Evolutionary conservation across 2,329 filamentous ascomycete species (phyloP).

Genomic region (Venturia aucupariae): DNA sequence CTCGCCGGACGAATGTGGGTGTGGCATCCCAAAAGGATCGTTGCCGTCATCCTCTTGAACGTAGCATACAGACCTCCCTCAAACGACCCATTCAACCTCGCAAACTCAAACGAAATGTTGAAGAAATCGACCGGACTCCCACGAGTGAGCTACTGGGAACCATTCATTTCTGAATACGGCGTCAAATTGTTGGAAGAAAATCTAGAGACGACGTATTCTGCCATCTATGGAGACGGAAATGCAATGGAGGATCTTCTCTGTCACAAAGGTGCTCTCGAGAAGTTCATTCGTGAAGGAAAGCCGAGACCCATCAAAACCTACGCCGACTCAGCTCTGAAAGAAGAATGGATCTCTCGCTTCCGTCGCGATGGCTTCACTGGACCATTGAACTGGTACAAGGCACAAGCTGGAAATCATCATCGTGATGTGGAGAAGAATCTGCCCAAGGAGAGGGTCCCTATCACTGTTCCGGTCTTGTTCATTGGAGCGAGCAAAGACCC

Average conservation of each 20-base stretch:
- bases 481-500: constrained; percentile 27
- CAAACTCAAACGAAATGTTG: constrained; percentile 25
- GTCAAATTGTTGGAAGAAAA: constrained; percentile 30
- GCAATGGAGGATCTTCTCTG: constrained; percentile 29
- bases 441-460: constrained; percentile 18
- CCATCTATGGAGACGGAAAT: constrained; percentile 26
- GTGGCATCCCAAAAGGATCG: constrained; percentile 32
- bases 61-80: constrained; percentile 33
- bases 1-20: constrained; percentile 33
- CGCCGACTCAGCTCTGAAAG: constrained; percentile 23
- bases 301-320: constrained; percentile 26
- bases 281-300: constrained; percentile 18
- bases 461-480: constrained; percentile 31
- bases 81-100: constrained; percentile 28
- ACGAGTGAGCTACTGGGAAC: constrained; percentile 37
- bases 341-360: constrained; percentile 29
- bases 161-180: constrained; percentile 35
- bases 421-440: constrained; percentile 22
- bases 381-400: constrained; percentile 31
- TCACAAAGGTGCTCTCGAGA: constrained; percentile 19
- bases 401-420: constrained; percentile 21
- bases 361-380: constrained; percentile 26
- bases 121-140: constrained; percentile 30
- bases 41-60: constrained; percentile 35
- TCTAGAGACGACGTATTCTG: constrained; percentile 30